Base-by-base conservation (phyloP, 352 stramenopile species). In the Thalassiosira hispida region DNA sequence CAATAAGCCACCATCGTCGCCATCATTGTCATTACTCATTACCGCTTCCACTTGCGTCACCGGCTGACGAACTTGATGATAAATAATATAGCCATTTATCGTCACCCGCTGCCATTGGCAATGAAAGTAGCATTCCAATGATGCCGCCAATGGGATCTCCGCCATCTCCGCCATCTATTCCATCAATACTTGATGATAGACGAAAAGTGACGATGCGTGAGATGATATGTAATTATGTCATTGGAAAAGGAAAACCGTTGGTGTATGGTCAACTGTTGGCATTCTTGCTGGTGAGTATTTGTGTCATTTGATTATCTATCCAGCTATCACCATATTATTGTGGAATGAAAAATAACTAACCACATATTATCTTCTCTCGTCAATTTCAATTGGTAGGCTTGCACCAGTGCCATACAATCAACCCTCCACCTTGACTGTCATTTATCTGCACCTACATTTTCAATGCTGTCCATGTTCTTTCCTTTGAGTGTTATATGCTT, bases 361-460 rank as follows among this genome's bases (percentile, higher is more conserved):
- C 12, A 49, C 11, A 49, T 40, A 16, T 8, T 14, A 29, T 40
- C 18, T 57, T 46, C 18, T 11, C 4, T 66, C 20, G n/a, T n/a
- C 1, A 51, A 49, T 22, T 33, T 60, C 29, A 44, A 74, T 65
- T 16, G 1, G 25, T 51, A 79, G 71, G 81, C 88, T 23, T 49
- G 49, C 16, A 84, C 69, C 9, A 73, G 85, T 42, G 85, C 85
- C 2, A 73, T 89, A 23, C 83, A 90, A 77, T 84, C 83, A 9
- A 83, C 73, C 23, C 59, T 93, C 31, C 55, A 89, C 38, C 64
- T 91, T 7, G 59, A 88, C 20, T 93, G 88, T 52, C 16, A 83
- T 31, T 63, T 91, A 49, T 91, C 83, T 16, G 85, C 80, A 11
- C 88, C 88, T 4, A 85, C 79, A 38, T 91, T 91, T 76, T 85